Conservation (phyloP, 768 basidiomycete species). For the Agaricus subrufescens region DNA sequence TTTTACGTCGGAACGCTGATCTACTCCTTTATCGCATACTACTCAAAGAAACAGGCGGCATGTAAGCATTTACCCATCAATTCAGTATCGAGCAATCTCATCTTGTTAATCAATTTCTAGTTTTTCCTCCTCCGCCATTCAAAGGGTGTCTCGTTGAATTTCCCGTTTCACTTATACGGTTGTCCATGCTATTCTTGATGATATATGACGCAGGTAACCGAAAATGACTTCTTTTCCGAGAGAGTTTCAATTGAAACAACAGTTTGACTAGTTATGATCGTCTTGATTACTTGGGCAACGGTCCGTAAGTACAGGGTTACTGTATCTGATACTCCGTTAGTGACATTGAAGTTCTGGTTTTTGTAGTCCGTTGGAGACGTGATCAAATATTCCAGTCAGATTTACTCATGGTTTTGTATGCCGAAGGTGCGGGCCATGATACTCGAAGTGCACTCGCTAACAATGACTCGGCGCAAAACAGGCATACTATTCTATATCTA, state of each 20-base stretch:
- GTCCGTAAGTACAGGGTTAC: neutral
- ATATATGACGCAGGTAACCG: neutral
- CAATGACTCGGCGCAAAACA: neutral
- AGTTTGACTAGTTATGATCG: neutral
- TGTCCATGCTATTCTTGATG: neutral
- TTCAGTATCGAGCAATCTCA: neutral
- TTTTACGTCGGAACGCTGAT: neutral
- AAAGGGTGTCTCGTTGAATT: neutral
- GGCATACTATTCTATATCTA: neutral
- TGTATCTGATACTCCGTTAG: neutral
- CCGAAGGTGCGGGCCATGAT: neutral
- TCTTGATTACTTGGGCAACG: neutral
- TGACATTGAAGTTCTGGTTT: neutral
- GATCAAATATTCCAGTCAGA: neutral
- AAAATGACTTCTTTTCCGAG: neutral
- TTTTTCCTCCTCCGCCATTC: neutral
- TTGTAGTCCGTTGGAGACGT: neutral
- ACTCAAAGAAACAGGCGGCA: no score
- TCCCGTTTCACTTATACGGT: neutral
- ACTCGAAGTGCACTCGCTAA: no score
- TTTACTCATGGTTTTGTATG: neutral
- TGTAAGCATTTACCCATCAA: neutral
- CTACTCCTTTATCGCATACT: neutral
- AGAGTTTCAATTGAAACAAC: neutral
- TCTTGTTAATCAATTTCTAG: neutral